These are phyloP conservation scores for Whalleya microplaca DNA, from an alignment of 2,329 filamentous ascomycete species.

Conservation along the genomic window DNA sequence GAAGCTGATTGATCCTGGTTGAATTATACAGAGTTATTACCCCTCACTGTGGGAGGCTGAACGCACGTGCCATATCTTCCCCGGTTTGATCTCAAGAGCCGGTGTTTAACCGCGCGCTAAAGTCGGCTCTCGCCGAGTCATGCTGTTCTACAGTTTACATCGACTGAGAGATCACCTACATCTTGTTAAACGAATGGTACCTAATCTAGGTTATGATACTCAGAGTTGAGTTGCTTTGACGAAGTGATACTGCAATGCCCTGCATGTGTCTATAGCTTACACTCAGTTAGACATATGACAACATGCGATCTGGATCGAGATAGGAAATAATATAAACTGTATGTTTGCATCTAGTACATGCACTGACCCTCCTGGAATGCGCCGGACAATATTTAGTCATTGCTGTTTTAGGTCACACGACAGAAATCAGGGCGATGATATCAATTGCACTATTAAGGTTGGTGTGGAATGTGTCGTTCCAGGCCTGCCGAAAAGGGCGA, in stretches of 20 bases:
- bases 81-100: too few species aligned
- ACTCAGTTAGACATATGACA: background rate
- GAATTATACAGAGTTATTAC: background rate
- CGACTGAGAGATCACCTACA: too few species aligned
- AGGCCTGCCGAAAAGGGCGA: slow-evolving; percentile 33
- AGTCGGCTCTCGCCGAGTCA: too few species aligned
- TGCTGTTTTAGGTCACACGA: slow-evolving; percentile 35
- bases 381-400: slow-evolving; percentile 17
- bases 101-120: too few species aligned
- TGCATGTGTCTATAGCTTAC: background rate
- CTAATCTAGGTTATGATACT: too few species aligned
- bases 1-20: background rate
- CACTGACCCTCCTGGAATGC: slow-evolving; percentile 16
- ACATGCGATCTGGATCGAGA: background rate
- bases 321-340: slow-evolving; percentile 1
- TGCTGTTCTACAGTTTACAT: too few species aligned
- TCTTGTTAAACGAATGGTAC: too few species aligned
- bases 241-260: too few species aligned
- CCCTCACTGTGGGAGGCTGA: too few species aligned
- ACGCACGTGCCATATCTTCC: too few species aligned
- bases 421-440: slow-evolving; percentile 6
- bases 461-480: slow-evolving; percentile 33
- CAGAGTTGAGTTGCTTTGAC: too few species aligned
- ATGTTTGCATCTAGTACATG: slow-evolving; percentile 16
- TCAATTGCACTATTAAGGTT: background rate